Evolutionary conservation across 441 rosid genomes (phyloP).

Genomic region (Capsella rubella): DNA sequence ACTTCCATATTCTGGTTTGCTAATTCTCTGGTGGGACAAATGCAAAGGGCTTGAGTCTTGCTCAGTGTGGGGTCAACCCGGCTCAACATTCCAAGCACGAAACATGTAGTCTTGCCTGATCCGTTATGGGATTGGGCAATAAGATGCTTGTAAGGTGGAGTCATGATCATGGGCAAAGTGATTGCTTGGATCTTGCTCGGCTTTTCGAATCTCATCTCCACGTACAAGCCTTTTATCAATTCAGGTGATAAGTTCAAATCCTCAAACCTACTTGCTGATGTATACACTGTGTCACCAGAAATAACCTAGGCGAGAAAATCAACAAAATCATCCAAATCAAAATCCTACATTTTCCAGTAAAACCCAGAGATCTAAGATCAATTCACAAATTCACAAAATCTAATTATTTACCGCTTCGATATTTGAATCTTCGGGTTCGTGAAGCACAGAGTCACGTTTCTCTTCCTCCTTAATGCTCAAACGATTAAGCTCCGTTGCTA

Average conservation of each 20-base stretch:
- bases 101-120: slow-evolving; percentile 98
- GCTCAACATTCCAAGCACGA: slow-evolving; percentile 93
- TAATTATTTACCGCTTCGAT: slow-evolving; percentile 65
- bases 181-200: slow-evolving; percentile 96
- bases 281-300: slow-evolving; percentile 78
- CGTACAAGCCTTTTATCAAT: slow-evolving; percentile 84
- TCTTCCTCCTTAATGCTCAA: slow-evolving; percentile 61
- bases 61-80: slow-evolving; percentile 67
- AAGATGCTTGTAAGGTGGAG: slow-evolving; percentile 81
- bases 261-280: slow-evolving; percentile 81
- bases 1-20: slow-evolving; percentile 86
- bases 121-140: slow-evolving; percentile 98
- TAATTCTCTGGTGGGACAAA: slow-evolving; percentile 93
- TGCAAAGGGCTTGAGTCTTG: slow-evolving; percentile 90
- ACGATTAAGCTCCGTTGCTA: slow-evolving; percentile 48
- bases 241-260: slow-evolving; percentile 84
- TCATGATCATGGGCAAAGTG: slow-evolving; percentile 94
- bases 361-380: slow-evolving; percentile 26
- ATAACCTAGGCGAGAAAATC: slow-evolving; percentile 56
- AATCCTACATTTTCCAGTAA: not conserved
- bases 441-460: slow-evolving; percentile 67
- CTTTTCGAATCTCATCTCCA: slow-evolving; percentile 89
- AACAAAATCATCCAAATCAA: not conserved
- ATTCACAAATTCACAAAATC: not conserved
- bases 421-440: slow-evolving; percentile 83